Percentiles rank a stretch among this genome's conserved stretches.
These are phyloP conservation scores for Fraxinus sp. DNA, from an alignment of 305 asterid species.

Conservation along the genomic window DNA sequence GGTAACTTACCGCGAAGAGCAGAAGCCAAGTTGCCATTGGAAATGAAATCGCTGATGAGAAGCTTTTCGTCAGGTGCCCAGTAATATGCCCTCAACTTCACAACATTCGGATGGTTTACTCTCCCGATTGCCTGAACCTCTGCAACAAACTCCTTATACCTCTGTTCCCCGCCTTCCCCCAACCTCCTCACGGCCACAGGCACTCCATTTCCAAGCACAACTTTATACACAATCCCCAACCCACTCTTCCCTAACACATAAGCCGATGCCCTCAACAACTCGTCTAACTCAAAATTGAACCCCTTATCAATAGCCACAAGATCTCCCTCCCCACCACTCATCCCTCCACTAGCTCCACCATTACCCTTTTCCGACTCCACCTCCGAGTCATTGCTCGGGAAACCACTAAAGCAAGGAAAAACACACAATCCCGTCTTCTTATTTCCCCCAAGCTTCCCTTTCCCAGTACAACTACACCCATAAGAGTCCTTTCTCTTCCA, in stretches of 20 bases:
- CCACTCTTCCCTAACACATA: conserved; percentile 95
- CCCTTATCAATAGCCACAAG: conserved; percentile 92
- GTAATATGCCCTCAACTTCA: conserved; percentile 87
- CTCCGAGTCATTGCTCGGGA: conserved; percentile 61
- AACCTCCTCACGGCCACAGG: conserved; percentile 94
- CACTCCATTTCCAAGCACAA: conserved; percentile 88
- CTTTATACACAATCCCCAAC: conserved; percentile 93
- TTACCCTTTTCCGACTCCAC: conserved; percentile 71
- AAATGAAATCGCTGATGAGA: conserved; percentile 89
- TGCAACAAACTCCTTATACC: conserved; percentile 83
- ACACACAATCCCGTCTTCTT: conserved; percentile 47
- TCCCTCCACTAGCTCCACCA: conserved; percentile 52
- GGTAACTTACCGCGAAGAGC: conserved; percentile 74
- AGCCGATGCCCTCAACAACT: conserved; percentile 91
- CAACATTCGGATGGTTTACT: conserved; percentile 86
- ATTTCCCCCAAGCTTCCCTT: conserved; percentile 73
- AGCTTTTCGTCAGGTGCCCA: conserved; percentile 99
- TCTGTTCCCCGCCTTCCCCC: conserved; percentile 96
- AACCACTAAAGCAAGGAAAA: conserved; percentile 58
- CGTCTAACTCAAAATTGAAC: conserved; percentile 77
- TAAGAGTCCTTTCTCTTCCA: conserved; percentile 82
- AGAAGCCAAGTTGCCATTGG: conserved; percentile 84
- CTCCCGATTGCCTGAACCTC: conserved; percentile 93
- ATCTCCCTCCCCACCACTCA: conserved; percentile 71
- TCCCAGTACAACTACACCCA: conserved; percentile 92